Base-by-base conservation (phyloP, 306 rosid species). In the Datisca glomerata region DNA sequence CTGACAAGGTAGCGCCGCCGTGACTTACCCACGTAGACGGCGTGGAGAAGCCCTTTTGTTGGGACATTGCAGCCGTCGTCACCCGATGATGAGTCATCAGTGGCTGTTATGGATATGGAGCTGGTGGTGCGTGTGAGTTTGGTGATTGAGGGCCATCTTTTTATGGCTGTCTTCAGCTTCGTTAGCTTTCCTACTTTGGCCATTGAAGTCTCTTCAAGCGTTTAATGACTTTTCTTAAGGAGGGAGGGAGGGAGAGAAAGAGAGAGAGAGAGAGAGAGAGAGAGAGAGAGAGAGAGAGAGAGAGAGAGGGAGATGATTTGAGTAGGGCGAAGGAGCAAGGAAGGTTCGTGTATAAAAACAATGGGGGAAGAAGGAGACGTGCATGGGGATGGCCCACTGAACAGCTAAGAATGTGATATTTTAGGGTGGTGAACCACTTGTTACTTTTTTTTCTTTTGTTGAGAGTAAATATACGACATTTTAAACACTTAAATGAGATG, bases 151-250 rank as follows among this genome's bases (percentile, higher is more conserved):
- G 87, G 94, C 81, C 75, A 77, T 43, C 85, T 58, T 31, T 72
- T 87, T 27, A 87, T 79, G 7, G 85, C 93, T 12, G 94, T 79
- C 61, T 72, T 87, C 38, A 87, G 81, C 78, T 87, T 87, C 12
- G 80, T 82, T 29, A 87, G 76, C 59, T 72, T 82, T 42, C 80
- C 87, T 0, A 56, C 18, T 66, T 69, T 79, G 27, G 92, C 87
- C 96, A 87, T n/a, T n/a, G n/a, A n/a, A n/a, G n/a, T 86, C 13
- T 43, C 17, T n/a, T 11, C 15, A 20, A n/a, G n/a, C n/a, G n/a
- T n/a, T n/a, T n/a, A 28, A 24, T 51, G 5, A 27, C 7, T 6
- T 2, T 20, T 5, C 2, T 8, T 17, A 44, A 65, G 28, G 64
- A 23, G 73, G 50, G 8, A 28, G 56, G 18, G 16, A 23, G 22